phyloP scores from a whole-genome alignment of 306 rosid species.

The Cotoneaster glaucophyllus region DNA sequence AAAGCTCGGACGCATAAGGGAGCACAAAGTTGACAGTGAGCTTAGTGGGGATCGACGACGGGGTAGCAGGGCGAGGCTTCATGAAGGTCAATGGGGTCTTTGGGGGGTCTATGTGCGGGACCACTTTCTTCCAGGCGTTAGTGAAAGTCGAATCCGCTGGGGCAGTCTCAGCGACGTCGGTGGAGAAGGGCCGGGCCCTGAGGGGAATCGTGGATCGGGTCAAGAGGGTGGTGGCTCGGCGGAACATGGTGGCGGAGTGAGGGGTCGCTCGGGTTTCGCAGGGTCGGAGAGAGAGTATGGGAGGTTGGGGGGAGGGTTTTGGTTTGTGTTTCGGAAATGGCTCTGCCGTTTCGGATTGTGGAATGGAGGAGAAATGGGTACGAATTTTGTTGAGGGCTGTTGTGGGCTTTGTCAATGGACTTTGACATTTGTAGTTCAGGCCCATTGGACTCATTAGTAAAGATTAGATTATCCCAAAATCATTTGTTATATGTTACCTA shows the following conservation, averaged over 20 bases:
- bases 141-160: slow-evolving; percentile 29
- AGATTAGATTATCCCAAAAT: too few relatives aligned
- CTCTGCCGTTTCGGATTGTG: not conserved
- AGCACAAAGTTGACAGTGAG: slow-evolving; percentile 93
- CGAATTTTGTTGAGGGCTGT: not conserved
- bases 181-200: slow-evolving; percentile 46
- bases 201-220: slow-evolving; percentile 30
- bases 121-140: slow-evolving; percentile 67
- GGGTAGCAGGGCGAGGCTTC: slow-evolving; percentile 67
- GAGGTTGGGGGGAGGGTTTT: not conserved
- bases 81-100: slow-evolving; percentile 63
- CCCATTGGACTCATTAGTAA: not conserved
- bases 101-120: slow-evolving; percentile 69
- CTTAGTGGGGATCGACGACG: slow-evolving; percentile 66
- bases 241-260: slow-evolving; percentile 46
- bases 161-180: slow-evolving; percentile 46
- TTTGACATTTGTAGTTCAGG: not conserved
- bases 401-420: not conserved
- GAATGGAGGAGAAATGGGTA: not conserved
- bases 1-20: slow-evolving; percentile 74
- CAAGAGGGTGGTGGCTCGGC: slow-evolving; percentile 55
- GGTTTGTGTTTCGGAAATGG: slow-evolving; percentile 10
- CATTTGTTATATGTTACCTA: too few relatives aligned
- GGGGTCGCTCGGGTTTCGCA: slow-evolving; percentile 93
- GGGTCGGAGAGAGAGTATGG: slow-evolving; percentile 60